Base-by-base conservation (phyloP, 371 early-diverging fungal genomes). In the Chytridiales sp. region DNA sequence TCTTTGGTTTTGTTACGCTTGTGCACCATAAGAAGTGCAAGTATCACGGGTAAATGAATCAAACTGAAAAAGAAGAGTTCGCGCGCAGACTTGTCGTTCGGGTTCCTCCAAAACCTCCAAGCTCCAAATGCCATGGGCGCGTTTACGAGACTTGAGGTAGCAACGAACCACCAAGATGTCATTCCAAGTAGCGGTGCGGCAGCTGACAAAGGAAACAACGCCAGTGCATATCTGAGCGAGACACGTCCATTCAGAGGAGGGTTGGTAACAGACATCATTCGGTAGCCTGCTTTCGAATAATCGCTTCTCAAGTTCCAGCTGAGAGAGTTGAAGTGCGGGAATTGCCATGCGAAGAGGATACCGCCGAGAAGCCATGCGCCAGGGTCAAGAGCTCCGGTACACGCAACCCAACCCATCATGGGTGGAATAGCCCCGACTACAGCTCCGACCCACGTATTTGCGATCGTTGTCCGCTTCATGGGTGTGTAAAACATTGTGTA, bases 371-470 rank as follows among this genome's bases (percentile, higher is more conserved):
- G 66, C 85, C 85, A 88, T 1, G 91, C 90, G 43, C 89, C 93
- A 15, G 65, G 31, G 39, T 88, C 94, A 21, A 97, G 59, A 1
- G 74, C 53, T 31, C 87, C 86, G 0, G 94, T 90, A 42, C 85
- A 87, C 11, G 97, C 96, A 3, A 88, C 83, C 88, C 91, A 98
- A 0, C 98, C 98, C 91, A 97, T 95, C 85, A 98, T 86, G 1
- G 98, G 98, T 35, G 98, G 98, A 38, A 98, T 89, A 0, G 90
- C 98, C 6, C 98, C 97, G 24, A 98, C 98, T 0, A 97, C 72
- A 11, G 96, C 82, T 11, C 98, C 98, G 22, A 86, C 90, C 95
- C 95, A 95, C 1, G 97, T 97, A 67, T 97, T 98, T 19, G 78
- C 85, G 59, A 96, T 93, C 0, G 90, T 86, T n/a, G 84, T 69